phyloP scores from a whole-genome alignment of 1,139 yeast genomes.

The Suhomyces bribrorum region DNA sequence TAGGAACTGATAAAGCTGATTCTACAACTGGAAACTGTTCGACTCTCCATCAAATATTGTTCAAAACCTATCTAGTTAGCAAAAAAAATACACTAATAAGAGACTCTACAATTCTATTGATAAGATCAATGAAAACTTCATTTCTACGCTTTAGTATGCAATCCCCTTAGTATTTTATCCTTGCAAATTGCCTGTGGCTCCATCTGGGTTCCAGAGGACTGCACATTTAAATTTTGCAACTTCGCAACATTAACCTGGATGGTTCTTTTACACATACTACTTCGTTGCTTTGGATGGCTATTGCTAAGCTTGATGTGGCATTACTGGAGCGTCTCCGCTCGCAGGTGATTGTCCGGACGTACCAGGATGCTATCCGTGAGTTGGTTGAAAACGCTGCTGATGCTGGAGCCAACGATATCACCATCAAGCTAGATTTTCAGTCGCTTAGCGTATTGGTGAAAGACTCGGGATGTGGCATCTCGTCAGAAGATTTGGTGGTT shows the following conservation, averaged over 20 bases:
- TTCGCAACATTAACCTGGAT: not conserved
- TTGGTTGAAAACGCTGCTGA: slow-evolving; percentile 80
- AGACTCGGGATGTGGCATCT: slow-evolving; percentile 80
- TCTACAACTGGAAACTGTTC: no score
- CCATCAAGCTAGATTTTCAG: slow-evolving; percentile 61
- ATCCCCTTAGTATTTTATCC: no score
- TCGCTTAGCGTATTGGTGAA: slow-evolving; percentile 59
- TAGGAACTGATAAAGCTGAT: no score
- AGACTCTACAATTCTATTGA: no score
- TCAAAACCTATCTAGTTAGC: no score
- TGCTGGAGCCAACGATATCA: slow-evolving; percentile 67
- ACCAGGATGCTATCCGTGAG: slow-evolving; percentile 59
- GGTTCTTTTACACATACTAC: not conserved
- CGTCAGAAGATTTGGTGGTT: slow-evolving; percentile 53
- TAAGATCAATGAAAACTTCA: no score
- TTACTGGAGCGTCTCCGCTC: slow-evolving; percentile 3
- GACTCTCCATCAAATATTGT: no score
- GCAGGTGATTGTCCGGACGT: slow-evolving; percentile 8
- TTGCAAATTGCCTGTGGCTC: no score
- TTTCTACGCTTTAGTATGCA: no score
- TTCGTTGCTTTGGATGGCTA: not conserved
- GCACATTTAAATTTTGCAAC: not conserved
- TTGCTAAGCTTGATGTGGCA: slow-evolving; percentile 1
- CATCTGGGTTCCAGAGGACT: no score
- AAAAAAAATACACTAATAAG: no score